Evolutionary conservation across 345 rosid genomes (phyloP).

Genomic region (rapeseed (Brassica napus)): Da-Ae NC_063443.1:1100001-1100500

Average conservation of each 20-base stretch:
- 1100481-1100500: conserved; percentile 6
- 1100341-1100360: conserved; percentile 30
- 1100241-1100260: too few relatives aligned
- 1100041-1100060: conserved; percentile 27
- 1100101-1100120: conserved; percentile 88
- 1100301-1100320: conserved; percentile 16
- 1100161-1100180: background rate
- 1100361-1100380: background rate
- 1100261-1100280: too few relatives aligned
- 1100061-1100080: conserved; percentile 77
- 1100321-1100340: conserved; percentile 28
- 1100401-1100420: conserved; percentile 12
- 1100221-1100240: too few relatives aligned
- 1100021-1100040: conserved; percentile 49
- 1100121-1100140: background rate
- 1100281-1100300: too few relatives aligned
- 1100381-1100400: background rate
- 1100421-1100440: background rate
- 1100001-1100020: conserved; percentile 40
- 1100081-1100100: conserved; percentile 70
- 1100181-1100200: background rate
- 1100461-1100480: background rate
- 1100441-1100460: conserved; percentile 4
- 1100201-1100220: too few relatives aligned
- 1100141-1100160: background rate